Evolutionary conservation across 2,329 filamentous ascomycete species (phyloP).

Genomic region (Colletotrichum lentis): DNA sequence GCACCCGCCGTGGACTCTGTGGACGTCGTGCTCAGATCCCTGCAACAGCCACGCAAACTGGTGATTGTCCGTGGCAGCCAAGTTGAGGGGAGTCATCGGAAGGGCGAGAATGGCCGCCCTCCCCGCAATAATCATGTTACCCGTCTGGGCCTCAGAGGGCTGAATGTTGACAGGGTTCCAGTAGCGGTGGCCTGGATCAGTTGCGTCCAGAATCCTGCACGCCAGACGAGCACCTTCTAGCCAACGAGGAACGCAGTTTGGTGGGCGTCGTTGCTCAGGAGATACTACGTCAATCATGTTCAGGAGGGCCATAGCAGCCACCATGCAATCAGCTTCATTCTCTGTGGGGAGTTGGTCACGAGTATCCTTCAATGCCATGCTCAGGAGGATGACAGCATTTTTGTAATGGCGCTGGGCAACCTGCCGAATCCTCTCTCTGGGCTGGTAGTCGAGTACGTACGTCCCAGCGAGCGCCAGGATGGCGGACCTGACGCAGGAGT

Average conservation of each 20-base stretch:
- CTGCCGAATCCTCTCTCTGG: constrained; percentile 44
- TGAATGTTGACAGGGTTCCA: constrained; percentile 49
- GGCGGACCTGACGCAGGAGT: constrained; percentile 47
- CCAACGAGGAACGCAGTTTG: constrained; percentile 50
- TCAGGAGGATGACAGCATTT: constrained; percentile 48
- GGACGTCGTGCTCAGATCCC: constrained; percentile 47
- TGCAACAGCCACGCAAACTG: constrained; percentile 53
- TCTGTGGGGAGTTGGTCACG: constrained; percentile 12
- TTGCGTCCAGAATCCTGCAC: constrained; percentile 48
- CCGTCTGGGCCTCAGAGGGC: constrained; percentile 47
- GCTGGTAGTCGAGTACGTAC: constrained; percentile 53
- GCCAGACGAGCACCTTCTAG: constrained; percentile 49
- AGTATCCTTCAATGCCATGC: constrained; percentile 9
- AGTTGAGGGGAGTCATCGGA: constrained; percentile 48
- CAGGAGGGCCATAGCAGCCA: constrained; percentile 43
- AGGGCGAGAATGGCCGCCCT: constrained; percentile 52
- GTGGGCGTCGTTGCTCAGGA: constrained; percentile 47
- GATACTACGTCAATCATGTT: constrained; percentile 43
- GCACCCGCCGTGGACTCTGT: constrained; percentile 53
- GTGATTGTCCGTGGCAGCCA: constrained; percentile 42
- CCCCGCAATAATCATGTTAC: constrained; percentile 52
- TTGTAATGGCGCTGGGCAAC: constrained; percentile 46
- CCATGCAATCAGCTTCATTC: constrained; percentile 24
- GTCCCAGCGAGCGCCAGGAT: constrained; percentile 53
- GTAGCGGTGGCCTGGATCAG: constrained; percentile 50